Conservation (phyloP, 495 filamentous ascomycete genomes). For the Pyronema domesticum region DNA sequence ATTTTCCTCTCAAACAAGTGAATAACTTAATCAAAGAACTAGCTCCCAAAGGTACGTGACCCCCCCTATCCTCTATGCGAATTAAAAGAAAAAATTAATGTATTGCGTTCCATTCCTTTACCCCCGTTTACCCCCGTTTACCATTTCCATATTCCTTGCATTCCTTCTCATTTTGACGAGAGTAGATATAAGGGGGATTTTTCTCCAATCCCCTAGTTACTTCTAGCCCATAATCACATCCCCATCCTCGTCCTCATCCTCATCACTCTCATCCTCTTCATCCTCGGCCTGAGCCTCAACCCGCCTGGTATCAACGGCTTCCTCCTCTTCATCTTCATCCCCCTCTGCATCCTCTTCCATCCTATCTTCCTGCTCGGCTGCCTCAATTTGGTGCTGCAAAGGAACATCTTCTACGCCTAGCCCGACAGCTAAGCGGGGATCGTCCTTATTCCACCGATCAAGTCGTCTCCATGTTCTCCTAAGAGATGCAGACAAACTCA, state of each 20-base stretch:
- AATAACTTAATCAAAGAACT: too few species aligned
- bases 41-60: too few species aligned
- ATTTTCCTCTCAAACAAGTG: too few species aligned
- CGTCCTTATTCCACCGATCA: constrained; percentile 50
- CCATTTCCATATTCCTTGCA: neutral
- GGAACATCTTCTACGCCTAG: neutral
- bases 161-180: neutral
- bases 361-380: neutral
- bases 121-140: neutral
- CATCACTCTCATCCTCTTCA: neutral
- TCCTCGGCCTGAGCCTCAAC: neutral
- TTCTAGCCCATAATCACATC: constrained; percentile 1
- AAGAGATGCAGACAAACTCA: constrained; percentile 51
- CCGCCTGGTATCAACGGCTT: neutral
- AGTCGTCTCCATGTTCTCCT: constrained; percentile 51
- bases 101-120: too few species aligned
- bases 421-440: constrained; percentile 26
- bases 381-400: neutral
- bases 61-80: too few species aligned
- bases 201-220: neutral
- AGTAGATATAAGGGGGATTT: neutral
- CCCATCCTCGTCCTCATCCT: neutral
- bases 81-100: too few species aligned
- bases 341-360: neutral
- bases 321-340: neutral